phyloP scores from a whole-genome alignment of 2,329 filamentous ascomycete genomes.

The Colletotrichum kahawae region DNA sequence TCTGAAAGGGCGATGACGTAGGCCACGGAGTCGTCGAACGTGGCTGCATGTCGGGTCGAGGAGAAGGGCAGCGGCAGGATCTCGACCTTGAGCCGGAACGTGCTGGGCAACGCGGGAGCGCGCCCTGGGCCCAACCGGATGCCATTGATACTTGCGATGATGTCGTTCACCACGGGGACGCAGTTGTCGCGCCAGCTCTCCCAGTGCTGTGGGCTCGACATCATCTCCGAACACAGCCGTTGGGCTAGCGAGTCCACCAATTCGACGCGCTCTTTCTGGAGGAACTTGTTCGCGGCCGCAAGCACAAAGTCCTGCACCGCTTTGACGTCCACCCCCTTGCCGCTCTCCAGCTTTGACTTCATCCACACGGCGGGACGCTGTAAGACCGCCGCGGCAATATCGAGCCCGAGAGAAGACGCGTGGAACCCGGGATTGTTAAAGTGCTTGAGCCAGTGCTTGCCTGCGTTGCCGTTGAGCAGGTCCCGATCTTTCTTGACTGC shows the following conservation, averaged over 20 bases:
- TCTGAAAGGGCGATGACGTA: conserved; percentile 11
- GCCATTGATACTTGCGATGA: conserved; percentile 21
- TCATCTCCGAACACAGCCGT: background rate
- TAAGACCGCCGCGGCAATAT: background rate
- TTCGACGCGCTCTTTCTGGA: background rate
- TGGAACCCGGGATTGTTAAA: conserved; percentile 12
- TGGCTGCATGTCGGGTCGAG: background rate
- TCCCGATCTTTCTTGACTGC: conserved; percentile 26
- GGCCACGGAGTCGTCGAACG: background rate
- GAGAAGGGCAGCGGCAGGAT: conserved; percentile 22
- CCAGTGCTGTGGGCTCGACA: background rate
- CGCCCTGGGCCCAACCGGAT: background rate
- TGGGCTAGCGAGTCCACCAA: background rate
- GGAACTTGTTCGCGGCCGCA: background rate
- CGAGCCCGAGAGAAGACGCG: conserved; percentile 1
- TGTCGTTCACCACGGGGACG: conserved; percentile 24
- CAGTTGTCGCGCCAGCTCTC: conserved; percentile 24
- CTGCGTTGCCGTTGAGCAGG: conserved; percentile 31
- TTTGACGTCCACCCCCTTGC: background rate
- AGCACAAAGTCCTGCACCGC: background rate
- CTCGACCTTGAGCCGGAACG: conserved; percentile 17
- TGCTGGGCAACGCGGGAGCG: conserved; percentile 21
- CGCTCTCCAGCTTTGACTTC: background rate
- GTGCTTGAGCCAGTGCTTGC: conserved; percentile 34
- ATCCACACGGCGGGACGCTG: background rate